These are phyloP conservation scores for Blepharisma stoltei DNA, from an alignment of 73 alveolate genomes.

Conservation along the genomic window DNA sequence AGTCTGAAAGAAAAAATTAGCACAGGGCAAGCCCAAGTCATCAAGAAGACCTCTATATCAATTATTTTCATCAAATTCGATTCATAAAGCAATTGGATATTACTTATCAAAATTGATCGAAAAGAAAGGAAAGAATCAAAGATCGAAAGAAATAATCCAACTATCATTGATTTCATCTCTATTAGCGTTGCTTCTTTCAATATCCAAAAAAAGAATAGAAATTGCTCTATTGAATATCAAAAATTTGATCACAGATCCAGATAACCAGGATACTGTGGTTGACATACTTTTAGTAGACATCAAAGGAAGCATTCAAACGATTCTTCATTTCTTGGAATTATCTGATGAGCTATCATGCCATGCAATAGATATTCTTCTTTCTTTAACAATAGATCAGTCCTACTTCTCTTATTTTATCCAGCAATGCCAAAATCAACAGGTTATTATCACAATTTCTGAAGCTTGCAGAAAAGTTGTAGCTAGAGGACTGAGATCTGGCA, in stretches of 20 bases:
- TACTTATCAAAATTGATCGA: background rate
- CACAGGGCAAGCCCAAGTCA: background rate
- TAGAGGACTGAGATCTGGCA: background rate
- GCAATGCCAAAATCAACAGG: background rate
- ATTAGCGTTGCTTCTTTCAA: background rate
- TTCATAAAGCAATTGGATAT: background rate
- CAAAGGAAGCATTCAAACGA: background rate
- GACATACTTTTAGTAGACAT: background rate
- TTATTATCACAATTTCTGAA: background rate
- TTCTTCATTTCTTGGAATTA: background rate
- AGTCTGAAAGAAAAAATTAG: conserved; percentile 7
- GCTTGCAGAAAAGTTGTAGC: conserved; percentile 6
- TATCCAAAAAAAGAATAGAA: background rate
- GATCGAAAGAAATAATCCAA: background rate
- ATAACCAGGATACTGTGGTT: background rate
- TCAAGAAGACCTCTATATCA: conserved; percentile 19
- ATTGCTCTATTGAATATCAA: background rate
- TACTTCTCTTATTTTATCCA: background rate
- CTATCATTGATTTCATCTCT: background rate
- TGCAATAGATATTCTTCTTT: background rate
- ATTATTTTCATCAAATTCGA: background rate
- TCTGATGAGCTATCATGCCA: background rate
- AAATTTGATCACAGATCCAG: background rate
- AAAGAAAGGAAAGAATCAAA: background rate
- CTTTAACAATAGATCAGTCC: background rate